Evolutionary conservation across 2,329 filamentous ascomycete species (phyloP), one percentile per base, ranked within the genome.

Genomic region (Calonectria leucothoes): DNA sequence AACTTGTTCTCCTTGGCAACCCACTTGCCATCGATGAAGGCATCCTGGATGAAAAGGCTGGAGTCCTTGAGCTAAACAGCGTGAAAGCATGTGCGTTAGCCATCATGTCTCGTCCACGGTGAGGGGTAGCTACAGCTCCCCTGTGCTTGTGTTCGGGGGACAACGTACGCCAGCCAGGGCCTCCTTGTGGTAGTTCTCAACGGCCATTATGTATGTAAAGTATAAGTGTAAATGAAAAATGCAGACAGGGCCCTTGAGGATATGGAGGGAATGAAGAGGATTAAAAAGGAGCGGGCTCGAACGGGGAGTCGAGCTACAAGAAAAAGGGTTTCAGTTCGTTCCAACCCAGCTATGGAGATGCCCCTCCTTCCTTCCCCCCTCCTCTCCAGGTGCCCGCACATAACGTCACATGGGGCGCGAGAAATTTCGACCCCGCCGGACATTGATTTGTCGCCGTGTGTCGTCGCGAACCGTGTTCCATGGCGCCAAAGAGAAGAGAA

Each of bases 1-100:
- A 81, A 81, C 67, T 80, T 81, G 71, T 79, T 78, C n/a, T 81
- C 78, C 71, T 81, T 81, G 68, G 77, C 25, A 31, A 79, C 78
- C 79, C 79, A 81, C 75, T 79, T 72, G 20, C 79, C 79, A 51
- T 81, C 77, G 23, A 81, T 80, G 67, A 81, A 81, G 55, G 79
- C 79, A 39, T 81, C 78, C 59, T 81, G 78, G 31, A 81, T 81
- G 74, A 81, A 81, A 45, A 81, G 79, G 61, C 76, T 78, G 69
- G 74, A 71, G 69, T 81, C 74, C 72, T 80, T 80, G 59, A 80
- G 79, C 79, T 80, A 29, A 55, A 52, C n/a, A 39, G 71, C 23
- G 69, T 27, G 35, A 2, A 70, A 37, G 25, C 37, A 23, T 45
- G 15, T 35, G 25, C 42, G 69, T 80, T 72, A 81, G 79, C 57